phyloP scores from a whole-genome alignment of 176 grass and related monocot genomes.

The Guadua angustifolia region DNA sequence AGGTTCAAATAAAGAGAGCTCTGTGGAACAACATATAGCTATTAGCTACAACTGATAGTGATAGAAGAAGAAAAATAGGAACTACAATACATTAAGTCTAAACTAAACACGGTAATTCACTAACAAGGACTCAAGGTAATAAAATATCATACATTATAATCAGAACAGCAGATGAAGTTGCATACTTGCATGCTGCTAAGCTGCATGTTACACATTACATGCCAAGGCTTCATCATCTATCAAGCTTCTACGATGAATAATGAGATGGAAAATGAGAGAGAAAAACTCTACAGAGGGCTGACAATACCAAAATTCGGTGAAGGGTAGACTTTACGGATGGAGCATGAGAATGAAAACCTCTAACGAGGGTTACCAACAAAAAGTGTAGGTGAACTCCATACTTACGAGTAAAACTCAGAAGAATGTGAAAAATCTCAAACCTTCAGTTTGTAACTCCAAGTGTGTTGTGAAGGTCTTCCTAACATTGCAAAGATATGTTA shows the following conservation, averaged over 20 bases:
- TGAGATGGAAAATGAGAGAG: background rate
- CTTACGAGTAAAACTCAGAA: background rate
- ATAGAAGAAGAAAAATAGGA: background rate
- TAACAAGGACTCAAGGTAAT: conserved; percentile 17
- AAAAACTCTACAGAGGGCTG: background rate
- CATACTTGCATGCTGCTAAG: background rate
- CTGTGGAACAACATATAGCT: conserved; percentile 10
- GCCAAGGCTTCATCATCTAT: background rate
- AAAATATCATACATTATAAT: background rate
- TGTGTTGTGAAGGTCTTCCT: background rate
- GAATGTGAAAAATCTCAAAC: conserved; percentile 4
- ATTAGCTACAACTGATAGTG: background rate
- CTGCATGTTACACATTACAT: conserved; percentile 18
- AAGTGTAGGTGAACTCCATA: background rate
- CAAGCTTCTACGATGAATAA: background rate
- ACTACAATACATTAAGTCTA: background rate
- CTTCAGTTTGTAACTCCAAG: background rate
- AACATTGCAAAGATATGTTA: background rate
- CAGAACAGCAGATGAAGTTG: conserved; percentile 22
- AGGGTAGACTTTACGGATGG: background rate
- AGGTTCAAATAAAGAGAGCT: background rate
- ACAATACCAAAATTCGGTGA: background rate
- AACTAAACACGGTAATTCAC: background rate
- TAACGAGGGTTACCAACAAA: background rate
- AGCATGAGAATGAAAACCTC: conserved; percentile 2